Conservation (phyloP, 768 basidiomycete genomes). For the Panaeolus papilionaceus region DNA sequence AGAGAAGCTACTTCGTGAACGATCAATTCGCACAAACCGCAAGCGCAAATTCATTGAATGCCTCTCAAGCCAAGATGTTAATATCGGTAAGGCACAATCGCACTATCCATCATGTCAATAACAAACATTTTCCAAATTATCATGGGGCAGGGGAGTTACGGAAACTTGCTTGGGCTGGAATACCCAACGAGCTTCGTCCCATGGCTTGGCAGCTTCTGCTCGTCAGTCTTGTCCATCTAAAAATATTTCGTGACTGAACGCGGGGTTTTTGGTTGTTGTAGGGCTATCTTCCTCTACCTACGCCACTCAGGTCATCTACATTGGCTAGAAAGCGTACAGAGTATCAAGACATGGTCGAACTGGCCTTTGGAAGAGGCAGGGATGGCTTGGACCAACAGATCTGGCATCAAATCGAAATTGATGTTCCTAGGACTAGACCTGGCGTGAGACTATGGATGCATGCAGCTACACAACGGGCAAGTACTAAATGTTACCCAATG, state of each 20-base stretch:
- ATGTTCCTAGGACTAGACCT: constrained; percentile 94
- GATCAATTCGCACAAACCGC: constrained; percentile 79
- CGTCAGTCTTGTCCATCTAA: constrained; percentile 51
- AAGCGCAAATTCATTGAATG: constrained; percentile 85
- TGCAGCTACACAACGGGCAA: constrained; percentile 85
- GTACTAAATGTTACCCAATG: constrained; percentile 26
- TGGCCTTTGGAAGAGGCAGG: constrained; percentile 87
- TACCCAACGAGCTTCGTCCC: constrained; percentile 86
- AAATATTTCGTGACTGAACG: constrained; percentile 16
- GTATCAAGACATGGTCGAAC: constrained; percentile 86
- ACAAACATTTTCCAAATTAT: constrained; percentile 18
- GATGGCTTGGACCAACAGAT: constrained; percentile 93
- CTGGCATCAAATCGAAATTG: constrained; percentile 99
- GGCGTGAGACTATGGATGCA: constrained; percentile 94
- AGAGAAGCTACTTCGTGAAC: constrained; percentile 72
- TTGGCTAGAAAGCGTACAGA: constrained; percentile 92
- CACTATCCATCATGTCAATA: constrained; percentile 10
- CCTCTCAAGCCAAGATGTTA: constrained; percentile 76
- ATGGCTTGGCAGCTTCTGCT: constrained; percentile 95
- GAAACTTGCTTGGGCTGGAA: constrained; percentile 94
- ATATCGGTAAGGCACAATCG: constrained; percentile 65
- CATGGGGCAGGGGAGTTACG: constrained; percentile 71
- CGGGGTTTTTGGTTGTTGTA: constrained; percentile 36
- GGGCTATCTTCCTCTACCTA: constrained; percentile 93
- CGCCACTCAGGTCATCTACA: constrained; percentile 73